Conservation (phyloP, 352 stramenopile genomes). For the Pythium scleroteichum region DNA sequence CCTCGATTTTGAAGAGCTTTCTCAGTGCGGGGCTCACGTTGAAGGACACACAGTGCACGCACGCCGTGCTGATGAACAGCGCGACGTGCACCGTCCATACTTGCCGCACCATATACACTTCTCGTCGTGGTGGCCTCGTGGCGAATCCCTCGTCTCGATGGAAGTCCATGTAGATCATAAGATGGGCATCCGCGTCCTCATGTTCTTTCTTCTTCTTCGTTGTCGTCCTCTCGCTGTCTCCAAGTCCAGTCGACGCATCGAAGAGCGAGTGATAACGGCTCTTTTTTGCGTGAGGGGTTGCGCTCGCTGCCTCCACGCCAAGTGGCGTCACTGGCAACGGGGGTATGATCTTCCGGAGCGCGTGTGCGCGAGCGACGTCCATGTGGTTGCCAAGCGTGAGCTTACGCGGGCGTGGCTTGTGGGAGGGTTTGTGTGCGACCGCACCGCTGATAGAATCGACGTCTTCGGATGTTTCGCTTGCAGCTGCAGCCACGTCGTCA, state of each 20-base stretch:
- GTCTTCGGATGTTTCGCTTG: slow-evolving; percentile 4
- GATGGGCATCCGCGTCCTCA: neutral
- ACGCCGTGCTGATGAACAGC: slow-evolving; percentile 57
- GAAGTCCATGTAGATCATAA: slow-evolving; percentile 30
- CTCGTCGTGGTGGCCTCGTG: slow-evolving; percentile 6
- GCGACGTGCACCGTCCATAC: slow-evolving; percentile 34
- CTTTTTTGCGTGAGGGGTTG: slow-evolving; percentile 4
- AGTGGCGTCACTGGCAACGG: slow-evolving; percentile 5
- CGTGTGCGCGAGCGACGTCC: slow-evolving; percentile 14
- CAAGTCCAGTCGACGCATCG: too few relatives aligned
- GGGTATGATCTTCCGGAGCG: slow-evolving; percentile 17
- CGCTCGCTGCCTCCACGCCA: neutral
- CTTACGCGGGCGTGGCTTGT: slow-evolving; percentile 5
- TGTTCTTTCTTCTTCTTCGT: slow-evolving; percentile 13
- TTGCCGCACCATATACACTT: slow-evolving; percentile 13
- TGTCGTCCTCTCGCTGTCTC: neutral
- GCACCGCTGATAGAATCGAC: neutral
- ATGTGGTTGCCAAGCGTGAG: slow-evolving; percentile 23
- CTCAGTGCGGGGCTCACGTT: slow-evolving; percentile 59
- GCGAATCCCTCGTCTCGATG: slow-evolving; percentile 16
- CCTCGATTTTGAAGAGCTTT: slow-evolving; percentile 46
- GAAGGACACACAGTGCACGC: slow-evolving; percentile 65
- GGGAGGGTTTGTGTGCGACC: too few relatives aligned
- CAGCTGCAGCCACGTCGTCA: slow-evolving; percentile 8
- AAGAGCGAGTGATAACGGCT: slow-evolving; percentile 3